phyloP scores from a whole-genome alignment of 306 rosid species.

The Pueraria montana region DNA sequence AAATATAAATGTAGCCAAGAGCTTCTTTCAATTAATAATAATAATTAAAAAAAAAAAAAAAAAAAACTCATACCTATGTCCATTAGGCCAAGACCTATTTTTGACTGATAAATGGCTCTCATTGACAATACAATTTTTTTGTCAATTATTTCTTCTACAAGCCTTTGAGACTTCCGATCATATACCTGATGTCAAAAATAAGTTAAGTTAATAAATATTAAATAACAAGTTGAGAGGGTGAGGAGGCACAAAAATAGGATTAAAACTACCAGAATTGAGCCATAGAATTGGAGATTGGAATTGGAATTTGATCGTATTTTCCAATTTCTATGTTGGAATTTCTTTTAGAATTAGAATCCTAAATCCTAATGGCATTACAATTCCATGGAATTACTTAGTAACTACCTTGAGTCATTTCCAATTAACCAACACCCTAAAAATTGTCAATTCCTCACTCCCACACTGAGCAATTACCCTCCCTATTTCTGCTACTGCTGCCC shows the following conservation, averaged over 20 bases:
- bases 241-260: constrained; percentile 15
- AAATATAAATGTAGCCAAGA: constrained; percentile 24
- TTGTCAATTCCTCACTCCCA: neutral
- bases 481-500: neutral
- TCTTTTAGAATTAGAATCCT: neutral
- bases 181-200: constrained; percentile 65
- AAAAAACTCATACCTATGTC: constrained; percentile 68
- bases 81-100: constrained; percentile 91
- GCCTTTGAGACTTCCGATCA: constrained; percentile 91
- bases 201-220: constrained; percentile 1
- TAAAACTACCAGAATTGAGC: constrained; percentile 1
- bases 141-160: constrained; percentile 93
- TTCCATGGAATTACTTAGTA: neutral
- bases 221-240: constrained; percentile 17
- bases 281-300: neutral
- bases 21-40: constrained; percentile 29
- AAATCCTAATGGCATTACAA: neutral
- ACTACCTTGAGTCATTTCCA: neutral
- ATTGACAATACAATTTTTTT: constrained; percentile 89
- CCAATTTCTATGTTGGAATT: neutral
- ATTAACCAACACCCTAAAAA: neutral
- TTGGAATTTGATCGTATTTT: neutral
- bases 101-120: constrained; percentile 98
- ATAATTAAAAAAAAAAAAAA: neutral
- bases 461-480: neutral